A percentile compares a stretch with the other conserved stretches of the same genome.
These are phyloP conservation scores for Aureobasidium sp. DNA, from an alignment of 2,329 filamentous ascomycete genomes.

Conservation along the genomic window DNA sequence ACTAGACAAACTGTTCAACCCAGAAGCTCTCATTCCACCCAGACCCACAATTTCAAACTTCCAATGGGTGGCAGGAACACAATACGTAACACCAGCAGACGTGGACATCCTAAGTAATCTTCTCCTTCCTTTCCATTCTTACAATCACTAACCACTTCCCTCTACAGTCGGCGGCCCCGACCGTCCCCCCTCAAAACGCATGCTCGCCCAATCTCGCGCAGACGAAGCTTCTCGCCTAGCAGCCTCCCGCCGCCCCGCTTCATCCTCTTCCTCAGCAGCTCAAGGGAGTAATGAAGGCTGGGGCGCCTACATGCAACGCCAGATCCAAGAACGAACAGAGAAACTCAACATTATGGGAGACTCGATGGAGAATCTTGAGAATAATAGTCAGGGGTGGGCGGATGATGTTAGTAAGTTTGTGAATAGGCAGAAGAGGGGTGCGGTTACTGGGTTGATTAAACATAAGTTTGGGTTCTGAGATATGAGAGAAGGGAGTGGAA, in stretches of 20 bases:
- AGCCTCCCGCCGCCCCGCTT: constrained; percentile 26
- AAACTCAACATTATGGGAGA: constrained; percentile 77
- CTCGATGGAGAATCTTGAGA: constrained; percentile 72
- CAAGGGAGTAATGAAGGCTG: constrained; percentile 52
- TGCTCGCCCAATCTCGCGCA: constrained; percentile 70
- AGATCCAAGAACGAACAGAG: constrained; percentile 86
- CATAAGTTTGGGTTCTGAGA: constrained; percentile 17
- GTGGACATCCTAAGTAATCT: constrained; percentile 65
- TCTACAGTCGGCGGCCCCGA: constrained; percentile 66
- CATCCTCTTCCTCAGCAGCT: constrained; percentile 27
- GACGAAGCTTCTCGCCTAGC: constrained; percentile 54
- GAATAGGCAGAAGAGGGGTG: constrained; percentile 74
- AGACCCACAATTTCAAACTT: constrained; percentile 91
- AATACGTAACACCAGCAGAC: constrained; percentile 79
- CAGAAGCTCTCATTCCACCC: constrained; percentile 63
- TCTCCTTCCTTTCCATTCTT: constrained; percentile 27
- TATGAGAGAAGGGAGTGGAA: not conserved
- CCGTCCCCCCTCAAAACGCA: constrained; percentile 79
- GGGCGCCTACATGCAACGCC: constrained; percentile 73
- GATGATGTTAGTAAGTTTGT: constrained; percentile 86
- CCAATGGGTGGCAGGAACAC: constrained; percentile 94
- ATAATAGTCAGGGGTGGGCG: constrained; percentile 75
- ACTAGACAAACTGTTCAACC: constrained; percentile 73
- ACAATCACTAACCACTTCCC: not conserved
- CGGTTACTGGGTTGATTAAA: constrained; percentile 17